These are phyloP conservation scores for Penicillium janthinellum DNA, from an alignment of 2,329 filamentous ascomycete genomes.

Conservation along the genomic window DNA sequence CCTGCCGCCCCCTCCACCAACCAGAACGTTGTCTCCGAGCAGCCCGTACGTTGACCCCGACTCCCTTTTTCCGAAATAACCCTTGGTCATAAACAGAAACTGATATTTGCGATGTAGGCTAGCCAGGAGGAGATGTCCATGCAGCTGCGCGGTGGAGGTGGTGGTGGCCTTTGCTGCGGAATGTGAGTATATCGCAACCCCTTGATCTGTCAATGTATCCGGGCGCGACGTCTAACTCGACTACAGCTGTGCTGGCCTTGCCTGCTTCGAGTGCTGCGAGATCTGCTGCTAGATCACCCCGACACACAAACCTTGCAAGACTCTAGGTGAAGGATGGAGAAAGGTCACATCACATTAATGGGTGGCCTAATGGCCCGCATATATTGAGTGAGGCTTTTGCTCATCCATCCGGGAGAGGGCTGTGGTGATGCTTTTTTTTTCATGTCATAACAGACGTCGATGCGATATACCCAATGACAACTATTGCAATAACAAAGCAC, in stretches of 20 bases:
- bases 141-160: slow-evolving; percentile 37
- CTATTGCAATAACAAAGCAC: slow-evolving; percentile 14
- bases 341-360: background rate
- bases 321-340: background rate
- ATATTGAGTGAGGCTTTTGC: background rate
- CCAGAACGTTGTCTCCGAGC: slow-evolving; percentile 31
- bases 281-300: slow-evolving; percentile 33
- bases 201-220: background rate
- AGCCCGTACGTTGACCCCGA: slow-evolving; percentile 29
- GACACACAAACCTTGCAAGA: background rate
- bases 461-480: slow-evolving; percentile 24
- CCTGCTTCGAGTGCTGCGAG: slow-evolving; percentile 39
- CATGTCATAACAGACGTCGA: slow-evolving; percentile 12
- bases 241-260: slow-evolving; percentile 35
- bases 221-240: background rate
- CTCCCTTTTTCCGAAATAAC: no score
- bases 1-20: slow-evolving; percentile 31
- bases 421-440: background rate
- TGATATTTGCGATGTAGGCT: slow-evolving; percentile 17
- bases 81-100: background rate
- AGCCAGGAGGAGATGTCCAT: slow-evolving; percentile 34
- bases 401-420: background rate
- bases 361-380: background rate
- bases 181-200: slow-evolving; percentile 26
- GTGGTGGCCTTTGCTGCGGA: slow-evolving; percentile 38